These are phyloP conservation scores for Dysphania ambrosioides DNA, from an alignment of 148 eudicot genomes.

Conservation along the genomic window DNA sequence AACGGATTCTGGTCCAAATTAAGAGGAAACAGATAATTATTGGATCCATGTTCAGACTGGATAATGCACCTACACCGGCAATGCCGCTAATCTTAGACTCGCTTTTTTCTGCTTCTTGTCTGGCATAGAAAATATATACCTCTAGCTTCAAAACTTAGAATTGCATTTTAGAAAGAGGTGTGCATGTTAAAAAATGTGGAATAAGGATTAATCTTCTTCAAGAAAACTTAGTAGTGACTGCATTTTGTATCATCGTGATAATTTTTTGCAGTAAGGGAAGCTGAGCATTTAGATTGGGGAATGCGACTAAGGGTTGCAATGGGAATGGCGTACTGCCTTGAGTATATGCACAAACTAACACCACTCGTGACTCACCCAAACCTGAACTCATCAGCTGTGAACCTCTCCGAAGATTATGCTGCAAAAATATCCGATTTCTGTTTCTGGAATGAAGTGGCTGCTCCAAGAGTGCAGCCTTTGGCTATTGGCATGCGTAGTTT, in stretches of 20 bases:
- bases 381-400: conserved; percentile 57
- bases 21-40: too few relatives aligned
- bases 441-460: conserved; percentile 48
- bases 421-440: conserved; percentile 78
- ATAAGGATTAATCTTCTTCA: neutral
- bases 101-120: neutral
- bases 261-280: conserved; percentile 64
- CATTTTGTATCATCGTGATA: neutral
- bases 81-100: neutral
- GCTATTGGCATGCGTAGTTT: conserved; percentile 5
- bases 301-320: conserved; percentile 66
- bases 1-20: neutral
- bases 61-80: neutral
- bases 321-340: conserved; percentile 90
- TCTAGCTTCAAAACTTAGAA: neutral
- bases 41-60: neutral
- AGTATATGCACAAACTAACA: conserved; percentile 67
- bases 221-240: neutral
- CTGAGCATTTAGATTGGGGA: conserved; percentile 86
- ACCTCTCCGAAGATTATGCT: conserved; percentile 84
- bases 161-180: too few relatives aligned
- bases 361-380: conserved; percentile 56
- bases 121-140: neutral
- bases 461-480: conserved; percentile 31
- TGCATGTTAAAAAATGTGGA: neutral